phyloP scores from a whole-genome alignment of 108 stramenopile genomes.

The Skeletonema menzelii region DNA sequence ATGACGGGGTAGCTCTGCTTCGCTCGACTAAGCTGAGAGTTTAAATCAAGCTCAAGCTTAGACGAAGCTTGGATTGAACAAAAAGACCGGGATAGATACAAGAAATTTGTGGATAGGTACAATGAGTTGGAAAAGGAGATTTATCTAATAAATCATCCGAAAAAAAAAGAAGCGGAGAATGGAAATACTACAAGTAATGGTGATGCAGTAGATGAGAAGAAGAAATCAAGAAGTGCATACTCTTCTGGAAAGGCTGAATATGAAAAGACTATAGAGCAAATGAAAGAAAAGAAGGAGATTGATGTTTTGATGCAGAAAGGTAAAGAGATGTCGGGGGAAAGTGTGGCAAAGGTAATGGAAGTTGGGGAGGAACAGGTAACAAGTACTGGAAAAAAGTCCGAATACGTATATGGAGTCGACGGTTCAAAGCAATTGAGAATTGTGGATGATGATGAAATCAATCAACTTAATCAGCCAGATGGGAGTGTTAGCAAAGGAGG shows the following conservation, averaged over 20 bases:
- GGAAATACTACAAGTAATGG: background rate
- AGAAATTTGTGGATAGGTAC: background rate
- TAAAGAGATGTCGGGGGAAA: background rate
- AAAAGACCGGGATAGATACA: background rate
- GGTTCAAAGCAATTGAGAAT: background rate
- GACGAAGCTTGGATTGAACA: background rate
- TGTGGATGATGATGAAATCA: background rate
- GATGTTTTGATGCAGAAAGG: background rate
- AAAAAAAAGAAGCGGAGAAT: background rate
- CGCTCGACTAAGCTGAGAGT: no score
- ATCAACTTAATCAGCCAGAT: background rate
- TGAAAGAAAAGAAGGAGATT: background rate
- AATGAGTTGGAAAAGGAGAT: conserved; percentile 1
- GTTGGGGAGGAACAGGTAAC: background rate
- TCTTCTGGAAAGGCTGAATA: background rate
- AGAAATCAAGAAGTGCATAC: background rate
- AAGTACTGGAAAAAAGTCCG: background rate
- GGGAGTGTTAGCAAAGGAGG: background rate
- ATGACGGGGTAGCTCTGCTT: no score
- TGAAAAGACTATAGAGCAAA: background rate
- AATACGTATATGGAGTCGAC: background rate
- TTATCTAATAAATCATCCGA: background rate
- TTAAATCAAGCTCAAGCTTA: no score
- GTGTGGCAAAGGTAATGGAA: background rate
- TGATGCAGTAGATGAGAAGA: background rate